Conservation (phyloP, 768 basidiomycete species). For the Lentinus brumalis region DNA sequence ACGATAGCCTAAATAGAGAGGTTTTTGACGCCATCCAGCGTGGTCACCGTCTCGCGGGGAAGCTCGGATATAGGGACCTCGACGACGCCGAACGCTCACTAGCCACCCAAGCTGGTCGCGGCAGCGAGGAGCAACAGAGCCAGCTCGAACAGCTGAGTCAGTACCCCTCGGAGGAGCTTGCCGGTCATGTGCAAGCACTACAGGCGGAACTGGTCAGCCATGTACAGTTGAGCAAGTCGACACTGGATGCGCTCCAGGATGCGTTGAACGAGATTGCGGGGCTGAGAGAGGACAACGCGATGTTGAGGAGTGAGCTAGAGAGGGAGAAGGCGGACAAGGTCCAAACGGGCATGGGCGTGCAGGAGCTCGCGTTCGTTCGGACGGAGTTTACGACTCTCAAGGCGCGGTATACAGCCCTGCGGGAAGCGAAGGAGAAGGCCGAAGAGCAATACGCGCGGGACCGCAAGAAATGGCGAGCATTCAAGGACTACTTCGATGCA, state of each 20-base stretch:
- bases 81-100: constrained; percentile 42
- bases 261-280: constrained; percentile 12
- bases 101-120: constrained; percentile 10
- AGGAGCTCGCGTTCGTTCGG: constrained; percentile 1
- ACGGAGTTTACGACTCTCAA: constrained; percentile 8
- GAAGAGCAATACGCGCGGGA: constrained; percentile 51
- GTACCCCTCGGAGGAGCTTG: constrained; percentile 12
- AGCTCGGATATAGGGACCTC: constrained; percentile 47
- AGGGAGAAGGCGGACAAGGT: too few species aligned
- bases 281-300: constrained; percentile 16
- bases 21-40: constrained; percentile 42
- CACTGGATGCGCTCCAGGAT: constrained; percentile 13
- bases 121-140: constrained; percentile 6
- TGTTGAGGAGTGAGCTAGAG: not conserved
- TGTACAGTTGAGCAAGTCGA: constrained; percentile 13
- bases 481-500: constrained; percentile 41
- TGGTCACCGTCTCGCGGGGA: constrained; percentile 39
- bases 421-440: constrained; percentile 45
- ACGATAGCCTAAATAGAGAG: constrained; percentile 40
- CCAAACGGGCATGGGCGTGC: not conserved
- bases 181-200: constrained; percentile 12
- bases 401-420: constrained; percentile 45
- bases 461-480: constrained; percentile 31
- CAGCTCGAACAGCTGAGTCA: constrained; percentile 15
- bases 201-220: constrained; percentile 17